Percentiles rank a stretch among this genome's conserved stretches.
Conservation (phyloP, 352 stramenopile genomes). For the Pythium plurisporium region DNA sequence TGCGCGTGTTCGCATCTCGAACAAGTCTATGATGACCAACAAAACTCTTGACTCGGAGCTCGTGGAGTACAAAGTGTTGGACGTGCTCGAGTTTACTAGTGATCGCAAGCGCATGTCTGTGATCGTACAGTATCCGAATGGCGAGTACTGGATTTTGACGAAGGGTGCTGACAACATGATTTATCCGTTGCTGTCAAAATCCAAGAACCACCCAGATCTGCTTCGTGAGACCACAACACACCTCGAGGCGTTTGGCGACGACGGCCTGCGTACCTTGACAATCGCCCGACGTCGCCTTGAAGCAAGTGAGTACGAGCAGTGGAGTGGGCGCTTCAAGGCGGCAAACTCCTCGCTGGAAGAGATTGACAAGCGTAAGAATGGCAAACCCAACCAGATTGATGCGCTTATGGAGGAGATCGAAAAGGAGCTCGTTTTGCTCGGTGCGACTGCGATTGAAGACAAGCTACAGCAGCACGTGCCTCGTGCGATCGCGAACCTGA, state of each 20-base stretch:
- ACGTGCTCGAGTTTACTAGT: conserved; percentile 93
- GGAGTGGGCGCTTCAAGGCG: conserved; percentile 58
- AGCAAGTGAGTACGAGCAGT: conserved; percentile 58
- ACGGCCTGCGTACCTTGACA: conserved; percentile 86
- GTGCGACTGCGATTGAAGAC: conserved; percentile 85
- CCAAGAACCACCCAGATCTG: conserved; percentile 63
- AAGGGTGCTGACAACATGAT: conserved; percentile 26
- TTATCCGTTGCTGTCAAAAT: conserved; percentile 47
- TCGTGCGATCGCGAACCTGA: conserved; percentile 70
- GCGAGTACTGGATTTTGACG: conserved; percentile 25
- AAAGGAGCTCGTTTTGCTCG: conserved; percentile 66
- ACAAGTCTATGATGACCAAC: conserved; percentile 31
- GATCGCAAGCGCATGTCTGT: conserved; percentile 86
- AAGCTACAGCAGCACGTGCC: conserved; percentile 79
- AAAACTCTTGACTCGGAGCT: conserved; percentile 51
- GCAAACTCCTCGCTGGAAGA: conserved; percentile 57
- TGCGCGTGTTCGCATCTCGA: background rate
- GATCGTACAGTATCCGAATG: conserved; percentile 68
- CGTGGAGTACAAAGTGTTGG: conserved; percentile 88
- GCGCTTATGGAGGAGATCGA: conserved; percentile 75
- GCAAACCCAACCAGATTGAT: conserved; percentile 62
- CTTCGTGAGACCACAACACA: conserved; percentile 59
- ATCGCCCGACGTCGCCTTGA: conserved; percentile 67
- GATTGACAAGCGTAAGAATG: conserved; percentile 59
- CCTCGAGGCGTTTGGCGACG: conserved; percentile 77